These are phyloP conservation scores for Plasmopara halstedii DNA, from an alignment of 352 stramenopile species.

Conservation along the genomic window DNA sequence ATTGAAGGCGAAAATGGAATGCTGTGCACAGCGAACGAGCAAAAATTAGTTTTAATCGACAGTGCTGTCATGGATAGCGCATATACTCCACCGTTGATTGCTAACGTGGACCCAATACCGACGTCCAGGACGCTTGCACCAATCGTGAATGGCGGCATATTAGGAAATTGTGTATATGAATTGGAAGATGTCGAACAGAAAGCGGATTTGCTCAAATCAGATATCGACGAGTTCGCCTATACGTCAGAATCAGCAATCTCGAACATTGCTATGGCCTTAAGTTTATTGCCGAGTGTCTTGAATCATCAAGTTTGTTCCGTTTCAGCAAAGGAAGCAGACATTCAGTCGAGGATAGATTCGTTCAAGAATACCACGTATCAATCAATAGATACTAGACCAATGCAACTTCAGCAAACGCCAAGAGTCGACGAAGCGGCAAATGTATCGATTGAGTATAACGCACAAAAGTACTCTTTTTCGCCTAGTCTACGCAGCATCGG, in stretches of 20 bases:
- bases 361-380: constrained; percentile 1
- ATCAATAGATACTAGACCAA: constrained; percentile 1
- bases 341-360: background rate
- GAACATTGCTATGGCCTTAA: constrained; percentile 23
- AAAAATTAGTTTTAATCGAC: background rate
- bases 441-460: background rate
- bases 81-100: background rate
- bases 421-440: background rate
- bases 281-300: constrained; percentile 16
- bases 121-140: background rate
- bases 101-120: background rate
- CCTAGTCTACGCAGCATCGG: background rate
- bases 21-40: background rate
- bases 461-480: background rate
- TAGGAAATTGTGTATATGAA: constrained; percentile 1
- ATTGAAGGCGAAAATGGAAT: background rate
- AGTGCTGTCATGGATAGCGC: background rate
- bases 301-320: constrained; percentile 2
- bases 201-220: background rate
- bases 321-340: background rate
- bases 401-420: background rate
- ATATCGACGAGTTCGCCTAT: constrained; percentile 22
- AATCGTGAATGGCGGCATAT: background rate
- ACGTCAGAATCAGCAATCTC: constrained; percentile 13
- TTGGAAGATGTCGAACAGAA: constrained; percentile 3